Evolutionary conservation across 495 filamentous ascomycete species (phyloP), one percentile per base, ranked within the genome.

Genomic region (Chaetomium tenue): DNA sequence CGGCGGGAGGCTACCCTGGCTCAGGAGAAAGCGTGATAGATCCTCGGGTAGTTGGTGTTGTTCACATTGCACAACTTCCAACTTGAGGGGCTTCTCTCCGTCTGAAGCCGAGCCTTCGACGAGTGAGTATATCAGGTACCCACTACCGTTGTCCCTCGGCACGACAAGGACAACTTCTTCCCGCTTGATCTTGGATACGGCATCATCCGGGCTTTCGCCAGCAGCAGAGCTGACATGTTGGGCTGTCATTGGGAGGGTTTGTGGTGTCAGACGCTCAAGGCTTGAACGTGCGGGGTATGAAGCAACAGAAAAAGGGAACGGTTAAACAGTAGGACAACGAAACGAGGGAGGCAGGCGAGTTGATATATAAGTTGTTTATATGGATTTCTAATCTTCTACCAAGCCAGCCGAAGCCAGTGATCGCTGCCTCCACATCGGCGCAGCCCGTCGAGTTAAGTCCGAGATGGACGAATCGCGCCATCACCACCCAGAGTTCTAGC

Each of bases 161-260:
- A 69, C 60, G 25, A 81, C 69, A 15, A 74, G 65, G 22, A 81
- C 60, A 12, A 82, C 64, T 50, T 79, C 69, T 40, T 79, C 74
- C 44, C 66, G 60, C 20, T 74, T 75, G 18, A 73, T 6, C 26
- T 28, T 33, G 12, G 54, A 0, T 1, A n/a, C 16, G 28, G 18
- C n/a, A 39, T 37, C 13, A 26, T 44, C 16, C 18, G 11, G 33
- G 16, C 25, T 28, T 1, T 54, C 5, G 33, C 25, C 46, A 9
- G 5, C 33, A 37, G 33, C 9, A 12, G 33, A 37, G 15, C 22
- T 56, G 37, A 28, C 20, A 50, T 54, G 33, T 13, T 58, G 37
- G 40, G 42, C 16, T 0, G 40, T 39, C 56, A 58, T 58, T 28
- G 37, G 30, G 20, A 55, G 37, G 55, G n/a, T 11, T 63, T 39